Evolutionary conservation across 2,329 filamentous ascomycete genomes (phyloP).

Genomic region (Fusarium liriodendri): DNA sequence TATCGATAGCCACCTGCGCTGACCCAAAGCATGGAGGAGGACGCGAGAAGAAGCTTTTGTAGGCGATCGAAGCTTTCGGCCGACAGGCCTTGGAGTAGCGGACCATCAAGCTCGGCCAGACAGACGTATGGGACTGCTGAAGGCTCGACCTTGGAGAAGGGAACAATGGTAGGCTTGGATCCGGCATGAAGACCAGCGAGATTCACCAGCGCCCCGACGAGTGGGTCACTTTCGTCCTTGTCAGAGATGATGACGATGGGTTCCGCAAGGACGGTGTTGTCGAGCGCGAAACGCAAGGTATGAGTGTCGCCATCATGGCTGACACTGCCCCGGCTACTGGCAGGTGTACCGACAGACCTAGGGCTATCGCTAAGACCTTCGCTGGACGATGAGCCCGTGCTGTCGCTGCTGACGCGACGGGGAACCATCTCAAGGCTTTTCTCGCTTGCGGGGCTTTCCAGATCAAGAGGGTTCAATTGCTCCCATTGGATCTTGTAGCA

Average conservation of each 20-base stretch:
- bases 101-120: slow-evolving; percentile 57
- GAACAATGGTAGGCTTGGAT: slow-evolving; percentile 24
- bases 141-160: slow-evolving; percentile 29
- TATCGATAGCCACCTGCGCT: slow-evolving; percentile 53
- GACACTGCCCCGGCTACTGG: background rate
- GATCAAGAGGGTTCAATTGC: slow-evolving; percentile 36
- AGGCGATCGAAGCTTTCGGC: slow-evolving; percentile 51
- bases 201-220: slow-evolving; percentile 33
- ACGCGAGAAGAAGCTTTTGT: slow-evolving; percentile 49
- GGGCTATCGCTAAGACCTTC: background rate
- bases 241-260: slow-evolving; percentile 42
- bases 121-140: slow-evolving; percentile 49
- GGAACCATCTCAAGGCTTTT: background rate
- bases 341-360: background rate
- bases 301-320: background rate
- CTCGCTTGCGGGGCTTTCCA: background rate
- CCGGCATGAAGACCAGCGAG: slow-evolving; percentile 39
- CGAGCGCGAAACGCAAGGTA: background rate
- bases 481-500: slow-evolving; percentile 62
- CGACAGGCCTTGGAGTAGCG: slow-evolving; percentile 55
- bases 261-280: background rate
- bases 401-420: background rate
- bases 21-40: slow-evolving; percentile 54
- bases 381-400: background rate
- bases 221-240: slow-evolving; percentile 20